Evolutionary conservation across 345 rosid genomes (phyloP).

Genomic region (Laguncularia racemosa): DNA sequence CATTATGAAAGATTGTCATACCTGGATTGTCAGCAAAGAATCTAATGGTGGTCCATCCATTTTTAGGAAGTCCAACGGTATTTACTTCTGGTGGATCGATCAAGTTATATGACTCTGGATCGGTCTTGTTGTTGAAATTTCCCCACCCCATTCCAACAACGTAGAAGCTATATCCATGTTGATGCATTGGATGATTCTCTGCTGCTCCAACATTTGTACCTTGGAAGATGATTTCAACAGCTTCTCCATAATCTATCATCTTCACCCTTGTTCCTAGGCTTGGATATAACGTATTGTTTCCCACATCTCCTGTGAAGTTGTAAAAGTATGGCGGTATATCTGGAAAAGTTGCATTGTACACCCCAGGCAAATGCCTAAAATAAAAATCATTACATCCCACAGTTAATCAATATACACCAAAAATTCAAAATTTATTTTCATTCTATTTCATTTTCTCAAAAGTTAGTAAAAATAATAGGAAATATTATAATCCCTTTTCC

Average conservation of each 20-base stretch:
- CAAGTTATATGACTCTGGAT: constrained; percentile 27
- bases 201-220: constrained; percentile 30
- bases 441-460: not conserved
- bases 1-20: not conserved
- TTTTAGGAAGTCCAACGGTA: constrained; percentile 30
- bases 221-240: constrained; percentile 36
- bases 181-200: constrained; percentile 42
- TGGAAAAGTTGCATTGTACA: constrained; percentile 10
- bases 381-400: not conserved
- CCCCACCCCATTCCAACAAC: constrained; percentile 46
- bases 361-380: constrained; percentile 3
- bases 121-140: constrained; percentile 23
- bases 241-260: constrained; percentile 12
- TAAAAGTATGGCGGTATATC: constrained; percentile 8
- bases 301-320: constrained; percentile 10
- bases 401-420: no score
- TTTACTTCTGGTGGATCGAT: constrained; percentile 28
- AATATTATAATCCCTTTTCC: not conserved
- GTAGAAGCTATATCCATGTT: constrained; percentile 40
- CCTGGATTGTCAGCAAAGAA: constrained; percentile 33
- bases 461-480: not conserved
- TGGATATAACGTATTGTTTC: constrained; percentile 1
- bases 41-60: constrained; percentile 35
- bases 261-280: constrained; percentile 16
- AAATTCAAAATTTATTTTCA: no score